A percentile compares a stretch with the other conserved stretches of the same genome.
Evolutionary conservation across 192 early-diverging fungal species (phyloP).

Genomic region (Coemansia sp.): DNA sequence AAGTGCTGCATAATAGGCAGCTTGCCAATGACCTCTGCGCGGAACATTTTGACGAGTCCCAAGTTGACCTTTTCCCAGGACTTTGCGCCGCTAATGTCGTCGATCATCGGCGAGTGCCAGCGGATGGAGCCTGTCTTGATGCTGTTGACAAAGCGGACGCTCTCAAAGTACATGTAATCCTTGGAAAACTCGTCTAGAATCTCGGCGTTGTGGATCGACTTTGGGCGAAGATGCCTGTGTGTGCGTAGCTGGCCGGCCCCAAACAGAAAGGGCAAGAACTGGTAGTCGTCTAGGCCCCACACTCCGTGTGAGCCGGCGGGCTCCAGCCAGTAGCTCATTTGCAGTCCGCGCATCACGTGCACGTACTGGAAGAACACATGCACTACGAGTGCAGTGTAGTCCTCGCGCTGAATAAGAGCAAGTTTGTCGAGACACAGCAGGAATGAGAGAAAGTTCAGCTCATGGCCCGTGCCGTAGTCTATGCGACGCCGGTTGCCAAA

Average conservation of each 20-base stretch:
- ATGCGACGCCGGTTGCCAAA: slow-evolving; percentile 93
- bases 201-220: slow-evolving; percentile 91
- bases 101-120: slow-evolving; percentile 93
- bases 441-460: slow-evolving; percentile 89
- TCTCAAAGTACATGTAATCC: slow-evolving; percentile 95
- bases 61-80: slow-evolving; percentile 90
- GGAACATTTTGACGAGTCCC: slow-evolving; percentile 95
- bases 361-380: slow-evolving; percentile 85
- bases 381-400: slow-evolving; percentile 79
- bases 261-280: slow-evolving; percentile 96
- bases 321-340: slow-evolving; percentile 93
- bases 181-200: slow-evolving; percentile 87
- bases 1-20: slow-evolving; percentile 98
- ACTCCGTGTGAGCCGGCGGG: slow-evolving; percentile 98
- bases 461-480: slow-evolving; percentile 98
- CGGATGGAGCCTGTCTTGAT: slow-evolving; percentile 74
- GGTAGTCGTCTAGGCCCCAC: slow-evolving; percentile 99
- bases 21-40: slow-evolving; percentile 88
- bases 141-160: slow-evolving; percentile 88
- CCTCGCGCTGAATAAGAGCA: slow-evolving; percentile 64
- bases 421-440: slow-evolving; percentile 83
- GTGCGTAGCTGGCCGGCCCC: slow-evolving; percentile 84
- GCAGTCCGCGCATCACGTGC: slow-evolving; percentile 84
- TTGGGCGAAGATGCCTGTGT: slow-evolving; percentile 92
- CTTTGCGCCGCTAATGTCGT: slow-evolving; percentile 89